These are phyloP conservation scores for Leptodermis oblonga DNA, from an alignment of 257 asterid species.

Conservation along the genomic window DNA sequence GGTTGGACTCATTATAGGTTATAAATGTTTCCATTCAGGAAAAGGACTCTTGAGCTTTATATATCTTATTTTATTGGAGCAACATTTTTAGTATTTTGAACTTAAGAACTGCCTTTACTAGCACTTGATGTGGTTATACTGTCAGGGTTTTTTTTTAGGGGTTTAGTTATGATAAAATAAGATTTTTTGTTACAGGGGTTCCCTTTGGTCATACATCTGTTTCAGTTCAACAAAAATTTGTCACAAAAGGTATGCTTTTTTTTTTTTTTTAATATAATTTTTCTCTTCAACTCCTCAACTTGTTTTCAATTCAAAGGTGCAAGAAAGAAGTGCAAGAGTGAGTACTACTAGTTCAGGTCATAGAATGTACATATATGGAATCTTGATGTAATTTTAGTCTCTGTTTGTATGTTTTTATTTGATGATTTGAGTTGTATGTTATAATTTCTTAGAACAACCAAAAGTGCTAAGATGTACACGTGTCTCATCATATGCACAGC, in stretches of 20 bases:
- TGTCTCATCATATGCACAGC: neutral
- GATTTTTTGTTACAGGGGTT: slow-evolving; percentile 72
- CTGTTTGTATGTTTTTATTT: neutral
- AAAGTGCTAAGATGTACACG: neutral
- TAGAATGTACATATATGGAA: neutral
- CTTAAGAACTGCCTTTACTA: neutral
- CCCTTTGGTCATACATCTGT: slow-evolving; percentile 80
- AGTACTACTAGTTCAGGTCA: neutral
- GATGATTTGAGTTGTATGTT: neutral
- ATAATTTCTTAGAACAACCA: neutral
- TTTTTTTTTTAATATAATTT: too few species aligned
- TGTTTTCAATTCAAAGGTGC: slow-evolving; percentile 16
- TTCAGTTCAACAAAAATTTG: slow-evolving; percentile 80
- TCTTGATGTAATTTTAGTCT: neutral
- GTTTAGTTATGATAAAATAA: slow-evolving; percentile 35
- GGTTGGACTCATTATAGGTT: neutral
- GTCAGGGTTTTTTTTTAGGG: slow-evolving; percentile 7
- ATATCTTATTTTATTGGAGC: slow-evolving; percentile 1
- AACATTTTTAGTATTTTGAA: slow-evolving; percentile 15
- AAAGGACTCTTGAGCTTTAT: slow-evolving; percentile 1
- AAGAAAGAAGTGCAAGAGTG: slow-evolving; percentile 7
- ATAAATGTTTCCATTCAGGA: neutral
- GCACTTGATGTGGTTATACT: slow-evolving; percentile 6
- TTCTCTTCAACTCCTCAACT: slow-evolving; percentile 7
- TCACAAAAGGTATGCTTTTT: slow-evolving; percentile 75